Evolutionary conservation across 2,329 filamentous ascomycete genomes (phyloP).

Genomic region (Emmonsiellopsis sp.): DNA sequence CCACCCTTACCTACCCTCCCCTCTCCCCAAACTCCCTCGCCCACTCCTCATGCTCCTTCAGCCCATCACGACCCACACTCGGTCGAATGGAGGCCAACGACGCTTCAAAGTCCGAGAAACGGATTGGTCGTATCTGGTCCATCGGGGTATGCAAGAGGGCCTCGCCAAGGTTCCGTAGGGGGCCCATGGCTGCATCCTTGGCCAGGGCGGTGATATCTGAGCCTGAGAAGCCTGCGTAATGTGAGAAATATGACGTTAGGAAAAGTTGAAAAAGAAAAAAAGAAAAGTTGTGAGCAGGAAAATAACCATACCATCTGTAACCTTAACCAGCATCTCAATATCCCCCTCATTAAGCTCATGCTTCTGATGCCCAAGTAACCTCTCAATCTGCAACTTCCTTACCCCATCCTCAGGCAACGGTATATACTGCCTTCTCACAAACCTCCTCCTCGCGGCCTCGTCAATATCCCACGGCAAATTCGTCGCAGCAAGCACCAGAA

Average conservation of each 20-base stretch:
- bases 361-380: slow-evolving; percentile 76
- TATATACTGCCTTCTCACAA: slow-evolving; percentile 92
- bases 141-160: slow-evolving; percentile 82
- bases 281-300: not conserved
- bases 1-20: slow-evolving; percentile 50
- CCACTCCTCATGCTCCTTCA: slow-evolving; percentile 92
- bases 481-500: slow-evolving; percentile 88
- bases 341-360: slow-evolving; percentile 66
- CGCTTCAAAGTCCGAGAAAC: slow-evolving; percentile 70
- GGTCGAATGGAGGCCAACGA: slow-evolving; percentile 80
- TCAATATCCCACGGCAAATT: slow-evolving; percentile 98
- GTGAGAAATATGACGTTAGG: not conserved
- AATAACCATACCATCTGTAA: slow-evolving; percentile 66
- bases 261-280: not conserved
- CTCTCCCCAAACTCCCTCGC: slow-evolving; percentile 86
- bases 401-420: slow-evolving; percentile 81
- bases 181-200: slow-evolving; percentile 97
- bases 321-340: slow-evolving; percentile 60
- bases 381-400: slow-evolving; percentile 67
- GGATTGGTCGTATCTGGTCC: slow-evolving; percentile 86
- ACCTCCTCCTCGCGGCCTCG: slow-evolving; percentile 81
- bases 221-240: slow-evolving; percentile 73
- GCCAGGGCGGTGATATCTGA: slow-evolving; percentile 94
- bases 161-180: slow-evolving; percentile 80
- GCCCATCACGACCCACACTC: slow-evolving; percentile 74